Evolutionary conservation across 2,329 filamentous ascomycete genomes (phyloP).

Genomic region (Penicillium fuscoglaucum): DNA sequence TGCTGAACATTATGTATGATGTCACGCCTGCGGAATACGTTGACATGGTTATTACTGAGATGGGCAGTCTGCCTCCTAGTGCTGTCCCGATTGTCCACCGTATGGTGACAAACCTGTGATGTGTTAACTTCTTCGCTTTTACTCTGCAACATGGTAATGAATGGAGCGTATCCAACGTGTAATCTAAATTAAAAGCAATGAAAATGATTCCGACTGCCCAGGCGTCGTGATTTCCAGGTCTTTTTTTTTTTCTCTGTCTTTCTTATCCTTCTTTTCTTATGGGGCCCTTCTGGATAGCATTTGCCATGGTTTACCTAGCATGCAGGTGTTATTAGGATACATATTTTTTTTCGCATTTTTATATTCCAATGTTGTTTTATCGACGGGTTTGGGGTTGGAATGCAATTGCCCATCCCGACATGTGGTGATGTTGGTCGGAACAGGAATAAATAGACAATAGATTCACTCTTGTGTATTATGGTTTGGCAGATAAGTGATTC

Average conservation of each 20-base stretch:
- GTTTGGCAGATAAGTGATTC: too few species aligned
- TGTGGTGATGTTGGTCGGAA: too few species aligned
- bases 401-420: too few species aligned
- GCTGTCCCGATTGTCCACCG: conserved; percentile 76
- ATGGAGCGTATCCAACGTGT: conserved; percentile 5
- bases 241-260: neutral
- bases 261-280: too few species aligned
- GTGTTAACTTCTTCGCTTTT: neutral
- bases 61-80: conserved; percentile 80
- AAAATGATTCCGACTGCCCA: neutral
- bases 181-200: conserved; percentile 6
- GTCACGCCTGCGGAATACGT: conserved; percentile 86
- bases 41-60: conserved; percentile 85
- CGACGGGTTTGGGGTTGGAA: neutral
- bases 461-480: too few species aligned
- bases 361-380: neutral
- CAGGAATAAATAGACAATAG: too few species aligned
- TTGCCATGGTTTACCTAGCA: neutral
- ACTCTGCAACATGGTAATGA: neutral
- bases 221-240: conserved; percentile 2
- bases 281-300: neutral
- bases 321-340: neutral
- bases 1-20: conserved; percentile 82
- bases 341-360: neutral
- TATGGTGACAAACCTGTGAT: conserved; percentile 49